These are phyloP conservation scores for Syzygium jambos DNA, from an alignment of 345 rosid species.

Conservation along the genomic window DNA sequence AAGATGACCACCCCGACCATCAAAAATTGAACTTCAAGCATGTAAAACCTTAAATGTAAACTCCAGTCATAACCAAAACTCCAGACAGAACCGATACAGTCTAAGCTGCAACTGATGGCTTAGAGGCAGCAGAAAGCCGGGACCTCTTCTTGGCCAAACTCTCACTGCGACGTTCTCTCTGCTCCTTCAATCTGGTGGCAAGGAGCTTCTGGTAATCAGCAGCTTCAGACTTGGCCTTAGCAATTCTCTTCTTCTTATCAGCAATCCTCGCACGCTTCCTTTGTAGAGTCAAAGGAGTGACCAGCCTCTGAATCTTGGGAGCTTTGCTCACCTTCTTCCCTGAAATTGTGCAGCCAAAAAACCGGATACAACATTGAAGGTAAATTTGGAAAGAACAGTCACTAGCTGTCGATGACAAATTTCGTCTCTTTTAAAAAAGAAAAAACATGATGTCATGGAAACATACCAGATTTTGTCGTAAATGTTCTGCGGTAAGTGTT, in stretches of 20 bases:
- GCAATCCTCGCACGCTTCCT: conserved; percentile 48
- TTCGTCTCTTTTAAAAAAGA: not conserved
- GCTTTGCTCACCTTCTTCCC: conserved; percentile 55
- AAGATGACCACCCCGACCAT: not conserved
- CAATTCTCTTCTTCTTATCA: conserved; percentile 44
- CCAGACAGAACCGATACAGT: not conserved
- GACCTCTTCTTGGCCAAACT: conserved; percentile 50
- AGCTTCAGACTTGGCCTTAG: conserved; percentile 54
- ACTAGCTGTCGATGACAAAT: not conserved
- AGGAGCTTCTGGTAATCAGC: conserved; percentile 51
- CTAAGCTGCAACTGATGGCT: conserved; percentile 29
- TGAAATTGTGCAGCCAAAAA: conserved; percentile 1
- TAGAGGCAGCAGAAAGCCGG: conserved; percentile 40
- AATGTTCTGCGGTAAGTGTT: conserved; percentile 77
- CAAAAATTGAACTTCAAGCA: not conserved
- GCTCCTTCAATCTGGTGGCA: conserved; percentile 46
- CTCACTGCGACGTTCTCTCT: conserved; percentile 42
- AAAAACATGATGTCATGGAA: not conserved
- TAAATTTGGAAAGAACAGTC: not conserved
- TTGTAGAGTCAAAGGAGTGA: conserved; percentile 50
- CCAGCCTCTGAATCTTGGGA: conserved; percentile 57
- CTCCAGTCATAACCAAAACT: not conserved
- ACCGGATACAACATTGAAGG: not conserved
- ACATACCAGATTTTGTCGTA: conserved; percentile 52
- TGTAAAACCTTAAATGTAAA: not conserved